Conservation (phyloP, 768 basidiomycete species). For the Boletus vermiculosoides region DNA sequence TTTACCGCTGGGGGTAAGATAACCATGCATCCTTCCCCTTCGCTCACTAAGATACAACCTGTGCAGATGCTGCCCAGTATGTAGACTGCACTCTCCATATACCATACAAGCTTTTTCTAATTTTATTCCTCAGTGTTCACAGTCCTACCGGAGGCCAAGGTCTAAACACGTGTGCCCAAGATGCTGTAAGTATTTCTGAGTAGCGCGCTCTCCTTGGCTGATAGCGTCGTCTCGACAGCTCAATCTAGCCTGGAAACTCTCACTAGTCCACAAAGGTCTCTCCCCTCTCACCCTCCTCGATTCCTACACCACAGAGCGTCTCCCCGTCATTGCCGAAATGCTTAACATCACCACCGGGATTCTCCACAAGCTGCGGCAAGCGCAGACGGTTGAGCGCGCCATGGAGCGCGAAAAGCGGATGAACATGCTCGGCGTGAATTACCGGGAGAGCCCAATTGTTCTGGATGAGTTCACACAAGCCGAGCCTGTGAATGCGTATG, state of each 20-base stretch:
- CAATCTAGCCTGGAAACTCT: conserved; percentile 47
- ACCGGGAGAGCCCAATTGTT: conserved; percentile 35
- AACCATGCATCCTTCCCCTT: not conserved
- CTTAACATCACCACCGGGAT: conserved; percentile 39
- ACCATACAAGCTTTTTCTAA: not conserved
- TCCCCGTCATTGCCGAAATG: conserved; percentile 47
- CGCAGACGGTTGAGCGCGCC: not conserved
- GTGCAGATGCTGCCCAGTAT: conserved; percentile 46
- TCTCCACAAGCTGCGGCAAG: not conserved
- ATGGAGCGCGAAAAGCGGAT: conserved; percentile 6
- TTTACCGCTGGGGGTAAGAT: conserved; percentile 46
- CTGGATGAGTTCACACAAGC: conserved; percentile 34
- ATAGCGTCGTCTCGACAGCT: conserved; percentile 22
- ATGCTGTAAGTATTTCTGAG: conserved; percentile 33
- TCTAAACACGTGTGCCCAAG: conserved; percentile 39
- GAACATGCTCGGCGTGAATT: conserved; percentile 36
- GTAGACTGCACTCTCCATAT: not conserved
- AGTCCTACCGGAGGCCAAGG: conserved; percentile 33
- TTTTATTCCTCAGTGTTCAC: conserved; percentile 15
- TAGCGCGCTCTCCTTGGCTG: not conserved
- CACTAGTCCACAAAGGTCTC: conserved; percentile 39
- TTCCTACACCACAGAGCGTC: conserved; percentile 43
- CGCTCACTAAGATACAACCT: not conserved
- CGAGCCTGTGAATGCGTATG: conserved; percentile 12
- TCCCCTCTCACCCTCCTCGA: conserved; percentile 38